A percentile compares a stretch with the other conserved stretches of the same genome.
phyloP scores from a whole-genome alignment of 139 green algal species.

The Marvania coccoides region DNA sequence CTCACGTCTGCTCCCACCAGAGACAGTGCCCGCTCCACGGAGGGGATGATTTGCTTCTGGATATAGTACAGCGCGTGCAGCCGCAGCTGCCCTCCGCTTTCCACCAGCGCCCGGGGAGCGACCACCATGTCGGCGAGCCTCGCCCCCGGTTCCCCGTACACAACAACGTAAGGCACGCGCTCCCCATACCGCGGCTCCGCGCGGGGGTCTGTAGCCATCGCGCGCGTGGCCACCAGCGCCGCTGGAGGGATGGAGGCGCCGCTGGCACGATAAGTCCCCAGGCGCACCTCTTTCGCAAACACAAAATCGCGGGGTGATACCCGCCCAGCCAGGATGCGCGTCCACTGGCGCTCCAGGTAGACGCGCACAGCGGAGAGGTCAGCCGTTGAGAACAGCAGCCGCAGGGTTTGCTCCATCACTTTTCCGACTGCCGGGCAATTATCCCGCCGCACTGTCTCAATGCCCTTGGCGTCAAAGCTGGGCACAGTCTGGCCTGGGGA shows the following conservation, averaged over 20 bases:
- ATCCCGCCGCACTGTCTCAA: constrained; percentile 93
- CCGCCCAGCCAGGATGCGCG: constrained; percentile 75
- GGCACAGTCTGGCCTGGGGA: constrained; percentile 44
- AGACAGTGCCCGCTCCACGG: constrained; percentile 79
- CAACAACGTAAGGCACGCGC: constrained; percentile 88
- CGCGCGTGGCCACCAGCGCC: constrained; percentile 78
- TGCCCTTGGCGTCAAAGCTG: constrained; percentile 65
- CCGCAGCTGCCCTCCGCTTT: constrained; percentile 42
- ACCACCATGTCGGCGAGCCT: constrained; percentile 77
- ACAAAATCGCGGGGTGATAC: constrained; percentile 86
- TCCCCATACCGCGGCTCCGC: constrained; percentile 82
- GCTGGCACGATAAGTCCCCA: constrained; percentile 70
- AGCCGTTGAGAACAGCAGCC: constrained; percentile 71
- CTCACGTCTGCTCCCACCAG: constrained; percentile 80
- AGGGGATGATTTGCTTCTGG: constrained; percentile 85
- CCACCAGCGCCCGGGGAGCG: constrained; percentile 59
- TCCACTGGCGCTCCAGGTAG: constrained; percentile 79
- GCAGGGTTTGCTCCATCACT: constrained; percentile 74
- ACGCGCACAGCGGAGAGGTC: constrained; percentile 65
- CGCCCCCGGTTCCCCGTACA: constrained; percentile 63
- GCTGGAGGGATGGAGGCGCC: constrained; percentile 65
- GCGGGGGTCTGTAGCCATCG: constrained; percentile 51
- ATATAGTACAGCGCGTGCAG: constrained; percentile 94
- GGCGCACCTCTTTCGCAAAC: constrained; percentile 79
- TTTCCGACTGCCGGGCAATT: constrained; percentile 84